Evolutionary conservation across 495 filamentous ascomycete species (phyloP).

Genomic region (Annulohypoxylon moriforme): DNA sequence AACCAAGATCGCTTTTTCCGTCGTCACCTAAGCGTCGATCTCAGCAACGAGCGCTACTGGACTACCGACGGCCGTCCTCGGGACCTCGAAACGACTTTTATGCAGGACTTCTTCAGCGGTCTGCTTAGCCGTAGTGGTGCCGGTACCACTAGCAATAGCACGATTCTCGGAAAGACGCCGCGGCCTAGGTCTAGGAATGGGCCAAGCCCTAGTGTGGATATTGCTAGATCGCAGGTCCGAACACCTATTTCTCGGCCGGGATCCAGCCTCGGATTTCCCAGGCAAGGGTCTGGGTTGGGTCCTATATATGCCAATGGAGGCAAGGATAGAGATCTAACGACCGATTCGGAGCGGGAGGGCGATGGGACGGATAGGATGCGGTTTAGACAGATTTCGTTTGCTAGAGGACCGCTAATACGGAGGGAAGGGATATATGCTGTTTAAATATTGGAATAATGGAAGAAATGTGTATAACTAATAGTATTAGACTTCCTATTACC

Average conservation of each 20-base stretch:
- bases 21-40: constrained; percentile 48
- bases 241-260: constrained; percentile 14
- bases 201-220: constrained; percentile 8
- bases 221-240: constrained; percentile 13
- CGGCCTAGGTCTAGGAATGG: constrained; percentile 8
- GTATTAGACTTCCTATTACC: not conserved
- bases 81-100: constrained; percentile 48
- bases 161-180: constrained; percentile 35
- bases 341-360: constrained; percentile 37
- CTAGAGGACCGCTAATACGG: constrained; percentile 32
- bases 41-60: constrained; percentile 52
- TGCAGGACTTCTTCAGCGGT: constrained; percentile 50
- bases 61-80: constrained; percentile 48
- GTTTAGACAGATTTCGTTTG: constrained; percentile 45
- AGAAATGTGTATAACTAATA: not conserved
- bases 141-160: constrained; percentile 36
- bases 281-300: constrained; percentile 16
- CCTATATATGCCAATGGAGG: constrained; percentile 8
- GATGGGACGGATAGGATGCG: constrained; percentile 25
- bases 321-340: constrained; percentile 26
- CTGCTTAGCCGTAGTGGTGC: constrained; percentile 43
- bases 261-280: constrained; percentile 17
- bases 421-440: constrained; percentile 30
- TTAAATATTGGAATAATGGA: constrained; percentile 19
- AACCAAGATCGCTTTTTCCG: constrained; percentile 51